Base-by-base conservation (phyloP, 1,284 basidiomycete species). In the Tausonia pullulans region DNA sequence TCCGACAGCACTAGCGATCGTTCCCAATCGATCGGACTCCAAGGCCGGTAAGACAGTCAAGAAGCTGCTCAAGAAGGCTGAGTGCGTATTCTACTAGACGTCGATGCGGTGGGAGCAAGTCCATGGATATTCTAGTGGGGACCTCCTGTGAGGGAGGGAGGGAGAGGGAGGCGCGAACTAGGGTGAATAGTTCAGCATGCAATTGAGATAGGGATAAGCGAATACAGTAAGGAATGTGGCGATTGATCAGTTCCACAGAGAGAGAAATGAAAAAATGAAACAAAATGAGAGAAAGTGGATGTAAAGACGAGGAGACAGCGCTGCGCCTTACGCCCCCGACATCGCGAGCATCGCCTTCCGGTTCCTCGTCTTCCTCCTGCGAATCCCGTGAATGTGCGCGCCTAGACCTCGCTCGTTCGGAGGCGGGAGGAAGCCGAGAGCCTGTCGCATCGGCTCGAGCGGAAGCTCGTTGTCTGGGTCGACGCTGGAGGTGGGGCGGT, bases 1-100 rank as follows among this genome's bases (percentile, higher is more conserved):
- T 2, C 74, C 79, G 0, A 80, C 79, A 0, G 79, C 78, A 10
- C 67, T 81, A 11, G 79, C 79, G 5, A 69, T 81, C 43, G 74
- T 78, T 10, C 79, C 79, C 1, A 81, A 81, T 62, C 41, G 43
- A 10, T 45, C 46, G 4, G 27, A 27, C 27, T 27, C 55, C 14
- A 74, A 76, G 44, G 74, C 27, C 27, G 27, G 27, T 27, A 27
- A 27, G 27, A 27, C 27, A 27, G 27, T 27, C 27, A 27, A 27
- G 27, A 27, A 27, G 27, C 27, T 27, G 27, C 27, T 27, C 27
- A 27, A 27, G 27, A 27, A 27, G 27, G 27, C 27, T 27, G 27
- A 27, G 27, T 27, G 27, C 27, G 27, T 27, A 27, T 27, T 27
- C 27, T 27, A 27, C 27, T 27, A 27, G 27, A 27, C 27, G 27